These are phyloP conservation scores for Petunia secreta DNA, from an alignment of 257 asterid genomes.

Conservation along the genomic window DNA sequence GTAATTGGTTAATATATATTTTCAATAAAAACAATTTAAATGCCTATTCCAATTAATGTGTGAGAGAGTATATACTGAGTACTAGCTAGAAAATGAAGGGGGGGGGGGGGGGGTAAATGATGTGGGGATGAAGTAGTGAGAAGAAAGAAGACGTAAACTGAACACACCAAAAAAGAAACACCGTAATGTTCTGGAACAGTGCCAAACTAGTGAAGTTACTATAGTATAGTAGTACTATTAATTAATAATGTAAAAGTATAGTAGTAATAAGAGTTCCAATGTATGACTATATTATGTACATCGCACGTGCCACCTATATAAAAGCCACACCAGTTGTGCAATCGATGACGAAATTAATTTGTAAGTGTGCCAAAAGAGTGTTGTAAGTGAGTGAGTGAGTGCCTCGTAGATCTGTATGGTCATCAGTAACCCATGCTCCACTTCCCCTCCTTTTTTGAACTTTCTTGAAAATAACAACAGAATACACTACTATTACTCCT, in stretches of 20 bases:
- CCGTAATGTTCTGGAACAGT: slow-evolving; percentile 13
- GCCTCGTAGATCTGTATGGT: background rate
- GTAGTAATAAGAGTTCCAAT: background rate
- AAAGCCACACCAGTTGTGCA: background rate
- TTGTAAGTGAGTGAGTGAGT: background rate
- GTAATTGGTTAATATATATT: no score
- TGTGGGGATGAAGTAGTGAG: background rate
- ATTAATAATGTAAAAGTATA: background rate
- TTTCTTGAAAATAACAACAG: slow-evolving; percentile 11
- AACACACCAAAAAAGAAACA: background rate
- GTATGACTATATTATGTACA: background rate
- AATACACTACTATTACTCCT: background rate
- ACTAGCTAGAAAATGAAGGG: no score
- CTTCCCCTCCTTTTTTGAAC: background rate
- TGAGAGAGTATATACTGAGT: no score
- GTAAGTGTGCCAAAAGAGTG: no score
- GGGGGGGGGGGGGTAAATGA: no score
- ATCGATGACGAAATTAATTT: background rate
- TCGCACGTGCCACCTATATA: slow-evolving; percentile 13
- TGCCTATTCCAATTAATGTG: no score
- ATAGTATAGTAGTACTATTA: no score
- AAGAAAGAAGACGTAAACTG: background rate
- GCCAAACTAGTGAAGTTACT: background rate
- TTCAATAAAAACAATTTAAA: no score
- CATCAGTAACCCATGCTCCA: background rate